phyloP scores from a whole-genome alignment of 305 asterid species.

The Fraxinus floribunda region DNA sequence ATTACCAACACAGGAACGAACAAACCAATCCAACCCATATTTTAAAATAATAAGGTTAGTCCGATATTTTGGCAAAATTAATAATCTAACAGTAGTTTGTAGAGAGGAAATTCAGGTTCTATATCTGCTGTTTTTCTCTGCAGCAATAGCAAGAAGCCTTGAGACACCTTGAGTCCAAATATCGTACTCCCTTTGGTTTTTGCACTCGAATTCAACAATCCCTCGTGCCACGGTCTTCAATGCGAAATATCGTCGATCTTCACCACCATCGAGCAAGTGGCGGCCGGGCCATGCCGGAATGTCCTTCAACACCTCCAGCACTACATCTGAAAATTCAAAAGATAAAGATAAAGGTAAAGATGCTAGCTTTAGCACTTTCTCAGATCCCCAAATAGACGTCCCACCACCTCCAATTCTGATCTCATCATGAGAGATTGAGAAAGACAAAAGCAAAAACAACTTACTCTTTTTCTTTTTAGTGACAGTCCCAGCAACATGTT shows the following conservation, averaged over 20 bases:
- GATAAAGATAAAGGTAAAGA: conserved; percentile 26
- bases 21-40: conserved; percentile 38
- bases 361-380: conserved; percentile 48
- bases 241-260: conserved; percentile 70
- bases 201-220: conserved; percentile 84
- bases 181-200: conserved; percentile 76
- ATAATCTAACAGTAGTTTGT: not conserved
- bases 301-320: conserved; percentile 71
- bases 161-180: conserved; percentile 95
- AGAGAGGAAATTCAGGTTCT: conserved; percentile 32
- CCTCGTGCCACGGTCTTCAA: conserved; percentile 73
- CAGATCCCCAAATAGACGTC: conserved; percentile 76
- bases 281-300: conserved; percentile 96
- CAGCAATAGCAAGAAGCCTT: conserved; percentile 67
- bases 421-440: conserved; percentile 39
- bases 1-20: conserved; percentile 6
- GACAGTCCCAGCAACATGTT: conserved; percentile 89
- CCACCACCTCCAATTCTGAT: conserved; percentile 54
- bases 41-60: conserved; percentile 32
- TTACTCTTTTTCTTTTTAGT: conserved; percentile 99
- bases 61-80: conserved; percentile 15
- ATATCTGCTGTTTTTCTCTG: conserved; percentile 63
- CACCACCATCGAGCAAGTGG: conserved; percentile 88
- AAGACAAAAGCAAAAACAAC: conserved; percentile 44
- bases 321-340: conserved; percentile 61